Evolutionary conservation across 2,329 filamentous ascomycete genomes (phyloP).

Genomic region (Aspergillus versicolor): DNA sequence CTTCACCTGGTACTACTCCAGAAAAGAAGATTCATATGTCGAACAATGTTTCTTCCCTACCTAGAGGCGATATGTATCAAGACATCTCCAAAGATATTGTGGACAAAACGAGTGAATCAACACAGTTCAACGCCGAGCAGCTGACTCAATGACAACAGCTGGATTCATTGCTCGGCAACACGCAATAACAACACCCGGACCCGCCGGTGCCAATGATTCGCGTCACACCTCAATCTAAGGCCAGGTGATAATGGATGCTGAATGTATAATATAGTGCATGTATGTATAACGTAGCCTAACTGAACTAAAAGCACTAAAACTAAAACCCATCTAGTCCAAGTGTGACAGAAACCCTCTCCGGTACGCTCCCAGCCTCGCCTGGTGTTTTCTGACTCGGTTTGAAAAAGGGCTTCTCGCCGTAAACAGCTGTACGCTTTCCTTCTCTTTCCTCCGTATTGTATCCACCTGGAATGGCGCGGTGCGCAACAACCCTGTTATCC

Average conservation of each 20-base stretch:
- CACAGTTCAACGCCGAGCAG: too few relatives aligned
- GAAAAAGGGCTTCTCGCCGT: constrained; percentile 1
- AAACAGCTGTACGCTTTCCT: constrained; percentile 1
- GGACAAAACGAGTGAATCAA: too few relatives aligned
- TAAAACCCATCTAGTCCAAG: constrained; percentile 1
- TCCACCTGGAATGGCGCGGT: constrained; percentile 1
- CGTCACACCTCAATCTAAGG: too few relatives aligned
- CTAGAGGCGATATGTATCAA: too few relatives aligned
- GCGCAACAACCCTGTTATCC: constrained; percentile 2
- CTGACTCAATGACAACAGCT: too few relatives aligned
- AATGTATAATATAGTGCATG: not conserved
- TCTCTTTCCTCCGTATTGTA: constrained; percentile 7
- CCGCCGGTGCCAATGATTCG: too few relatives aligned
- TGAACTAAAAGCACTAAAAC: not conserved
- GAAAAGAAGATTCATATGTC: too few relatives aligned
- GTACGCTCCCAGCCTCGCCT: not conserved
- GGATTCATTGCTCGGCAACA: too few relatives aligned
- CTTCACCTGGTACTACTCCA: too few relatives aligned
- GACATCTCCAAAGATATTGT: too few relatives aligned
- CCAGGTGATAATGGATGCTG: not conserved
- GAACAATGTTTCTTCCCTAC: too few relatives aligned
- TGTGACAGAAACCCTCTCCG: not conserved
- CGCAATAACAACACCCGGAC: too few relatives aligned
- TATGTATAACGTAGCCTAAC: not conserved
- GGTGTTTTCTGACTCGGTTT: not conserved